Evolutionary conservation across 2,329 filamentous ascomycete species (phyloP).

Genomic region (Gaeumannomyces tritici): DNA sequence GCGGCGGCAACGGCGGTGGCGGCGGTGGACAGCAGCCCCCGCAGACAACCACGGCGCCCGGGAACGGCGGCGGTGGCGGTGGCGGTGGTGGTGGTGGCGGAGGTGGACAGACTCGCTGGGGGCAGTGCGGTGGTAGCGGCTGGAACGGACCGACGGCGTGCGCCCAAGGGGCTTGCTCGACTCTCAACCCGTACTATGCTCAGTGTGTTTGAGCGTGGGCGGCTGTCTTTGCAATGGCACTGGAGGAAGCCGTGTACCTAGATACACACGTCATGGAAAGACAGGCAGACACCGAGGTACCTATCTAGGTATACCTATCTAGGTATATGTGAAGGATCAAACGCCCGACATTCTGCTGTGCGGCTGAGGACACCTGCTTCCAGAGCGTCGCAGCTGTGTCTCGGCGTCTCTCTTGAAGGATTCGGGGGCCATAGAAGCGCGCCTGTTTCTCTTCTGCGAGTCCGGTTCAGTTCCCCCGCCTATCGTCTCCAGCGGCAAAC

Average conservation of each 20-base stretch:
- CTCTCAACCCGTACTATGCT: conserved; percentile 2
- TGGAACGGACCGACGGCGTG: conserved; percentile 3
- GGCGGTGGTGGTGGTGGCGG: background rate
- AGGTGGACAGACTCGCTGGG: background rate
- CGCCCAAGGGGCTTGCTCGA: background rate
- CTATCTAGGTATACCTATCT: too few relatives aligned
- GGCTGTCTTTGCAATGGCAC: too few relatives aligned
- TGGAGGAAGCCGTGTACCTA: too few relatives aligned
- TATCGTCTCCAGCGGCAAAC: too few relatives aligned
- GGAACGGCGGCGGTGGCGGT: background rate
- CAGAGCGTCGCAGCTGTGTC: background rate
- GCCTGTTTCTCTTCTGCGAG: too few relatives aligned
- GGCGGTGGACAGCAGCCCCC: background rate
- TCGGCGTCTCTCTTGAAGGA: background rate
- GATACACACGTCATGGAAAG: too few relatives aligned
- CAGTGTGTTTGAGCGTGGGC: conserved; percentile 1
- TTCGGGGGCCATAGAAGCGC: too few relatives aligned
- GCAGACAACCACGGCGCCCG: background rate
- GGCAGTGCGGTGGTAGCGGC: conserved; percentile 4
- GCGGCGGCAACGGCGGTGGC: background rate
- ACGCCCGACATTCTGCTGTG: background rate
- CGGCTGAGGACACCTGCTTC: background rate
- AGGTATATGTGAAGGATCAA: background rate
- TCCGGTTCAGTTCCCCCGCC: too few relatives aligned
- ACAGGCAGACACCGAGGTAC: background rate